These are phyloP conservation scores for Aphanomyces cochlioides DNA, from an alignment of 352 stramenopile genomes.

Conservation along the genomic window DNA sequence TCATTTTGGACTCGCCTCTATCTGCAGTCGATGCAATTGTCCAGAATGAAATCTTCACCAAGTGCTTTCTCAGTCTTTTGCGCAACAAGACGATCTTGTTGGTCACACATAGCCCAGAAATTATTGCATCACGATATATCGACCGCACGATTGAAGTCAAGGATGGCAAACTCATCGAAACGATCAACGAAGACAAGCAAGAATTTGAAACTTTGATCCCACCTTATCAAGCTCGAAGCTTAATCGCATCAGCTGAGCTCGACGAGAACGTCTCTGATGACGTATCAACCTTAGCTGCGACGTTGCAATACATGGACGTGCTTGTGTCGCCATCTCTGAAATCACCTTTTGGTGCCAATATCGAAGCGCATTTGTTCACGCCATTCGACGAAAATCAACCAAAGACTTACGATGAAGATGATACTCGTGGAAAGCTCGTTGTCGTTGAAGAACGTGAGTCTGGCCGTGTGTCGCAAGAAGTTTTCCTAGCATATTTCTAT, in stretches of 20 bases:
- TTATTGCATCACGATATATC: conserved; percentile 40
- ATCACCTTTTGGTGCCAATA: conserved; percentile 20
- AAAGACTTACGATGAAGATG: conserved; percentile 22
- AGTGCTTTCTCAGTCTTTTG: conserved; percentile 62
- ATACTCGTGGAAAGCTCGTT: conserved; percentile 38
- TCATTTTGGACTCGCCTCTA: conserved; percentile 30
- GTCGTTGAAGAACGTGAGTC: conserved; percentile 68
- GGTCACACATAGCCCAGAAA: conserved; percentile 69
- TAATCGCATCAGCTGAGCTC: not conserved
- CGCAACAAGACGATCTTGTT: conserved; percentile 62
- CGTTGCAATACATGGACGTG: conserved; percentile 18
- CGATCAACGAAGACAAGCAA: conserved; percentile 16
- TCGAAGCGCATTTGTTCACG: conserved; percentile 34
- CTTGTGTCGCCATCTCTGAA: conserved; percentile 25
- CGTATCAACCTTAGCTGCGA: not conserved
- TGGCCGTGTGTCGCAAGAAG: conserved; percentile 53
- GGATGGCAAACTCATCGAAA: conserved; percentile 36
- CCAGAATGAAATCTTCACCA: conserved; percentile 78
- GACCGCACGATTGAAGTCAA: conserved; percentile 46
- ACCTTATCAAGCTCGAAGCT: not conserved
- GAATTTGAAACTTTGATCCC: not conserved
- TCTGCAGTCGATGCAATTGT: conserved; percentile 89
- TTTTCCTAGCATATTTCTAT: conserved; percentile 56
- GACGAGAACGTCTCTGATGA: not conserved
- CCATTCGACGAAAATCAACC: conserved; percentile 27